phyloP scores from a whole-genome alignment of 305 asterid genomes.

The Fraxinus dipetala region DNA sequence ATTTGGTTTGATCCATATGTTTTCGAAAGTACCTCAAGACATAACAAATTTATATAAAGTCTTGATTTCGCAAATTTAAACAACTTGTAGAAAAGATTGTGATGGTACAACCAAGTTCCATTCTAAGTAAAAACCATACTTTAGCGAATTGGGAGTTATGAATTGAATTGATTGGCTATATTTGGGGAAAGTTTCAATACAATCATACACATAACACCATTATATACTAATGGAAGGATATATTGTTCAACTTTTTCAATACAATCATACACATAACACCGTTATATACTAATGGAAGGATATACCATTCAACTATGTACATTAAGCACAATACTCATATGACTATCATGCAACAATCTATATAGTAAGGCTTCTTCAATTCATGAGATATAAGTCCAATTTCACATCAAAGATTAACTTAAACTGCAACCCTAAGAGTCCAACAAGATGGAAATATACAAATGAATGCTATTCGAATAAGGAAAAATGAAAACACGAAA shows the following conservation, averaged over 20 bases:
- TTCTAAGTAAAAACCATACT: not conserved
- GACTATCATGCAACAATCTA: not conserved
- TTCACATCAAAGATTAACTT: not conserved
- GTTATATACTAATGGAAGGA: not conserved
- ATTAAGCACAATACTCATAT: not conserved
- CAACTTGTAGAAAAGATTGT: not conserved
- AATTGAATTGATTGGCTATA: not conserved
- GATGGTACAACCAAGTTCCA: not conserved
- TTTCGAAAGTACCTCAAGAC: not conserved
- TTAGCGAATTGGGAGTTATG: not conserved
- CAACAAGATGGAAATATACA: not conserved
- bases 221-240: not conserved
- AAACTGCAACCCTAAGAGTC: not conserved
- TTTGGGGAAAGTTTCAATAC: not conserved
- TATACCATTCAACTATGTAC: not conserved
- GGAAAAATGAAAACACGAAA: not conserved
- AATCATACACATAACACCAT: not conserved
- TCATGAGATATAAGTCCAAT: not conserved
- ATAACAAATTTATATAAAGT: not conserved
- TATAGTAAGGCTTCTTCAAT: not conserved
- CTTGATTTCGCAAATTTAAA: not conserved
- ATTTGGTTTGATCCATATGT: not conserved
- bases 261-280: not conserved
- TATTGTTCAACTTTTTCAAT: not conserved
- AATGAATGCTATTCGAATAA: not conserved